A percentile compares a stretch with the other conserved stretches of the same genome.
These are phyloP conservation scores for Rhododendron kiyosumense DNA, from an alignment of 148 eudicot species.

Conservation along the genomic window DNA sequence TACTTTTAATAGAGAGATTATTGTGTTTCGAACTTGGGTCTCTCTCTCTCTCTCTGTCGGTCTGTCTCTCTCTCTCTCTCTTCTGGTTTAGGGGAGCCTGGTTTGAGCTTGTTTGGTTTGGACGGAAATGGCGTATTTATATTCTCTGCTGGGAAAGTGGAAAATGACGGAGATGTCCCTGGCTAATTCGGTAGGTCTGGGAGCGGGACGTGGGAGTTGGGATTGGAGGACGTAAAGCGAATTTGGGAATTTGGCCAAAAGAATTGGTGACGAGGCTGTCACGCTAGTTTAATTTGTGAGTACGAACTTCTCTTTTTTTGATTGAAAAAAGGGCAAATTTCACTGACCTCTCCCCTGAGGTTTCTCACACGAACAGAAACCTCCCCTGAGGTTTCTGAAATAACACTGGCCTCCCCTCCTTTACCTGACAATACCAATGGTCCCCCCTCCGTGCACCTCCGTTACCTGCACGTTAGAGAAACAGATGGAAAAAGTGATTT, in stretches of 20 bases:
- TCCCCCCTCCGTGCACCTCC: too few relatives aligned
- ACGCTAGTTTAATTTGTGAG: too few relatives aligned
- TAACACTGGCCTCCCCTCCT: too few relatives aligned
- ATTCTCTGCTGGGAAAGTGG: neutral
- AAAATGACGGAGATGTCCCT: constrained; percentile 4
- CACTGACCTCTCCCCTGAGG: too few relatives aligned
- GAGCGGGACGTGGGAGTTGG: neutral
- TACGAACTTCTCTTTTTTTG: too few relatives aligned
- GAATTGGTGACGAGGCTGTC: too few relatives aligned
- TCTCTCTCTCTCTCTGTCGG: neutral
- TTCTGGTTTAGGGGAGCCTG: neutral
- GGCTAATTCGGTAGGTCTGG: neutral
- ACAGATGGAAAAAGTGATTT: too few relatives aligned
- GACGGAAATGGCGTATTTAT: neutral
- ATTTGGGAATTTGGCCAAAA: neutral
- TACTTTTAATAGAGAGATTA: neutral
- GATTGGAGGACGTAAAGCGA: neutral
- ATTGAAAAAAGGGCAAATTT: too few relatives aligned
- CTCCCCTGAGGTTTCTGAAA: too few relatives aligned
- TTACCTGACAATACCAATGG: too few relatives aligned
- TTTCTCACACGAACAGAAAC: too few relatives aligned
- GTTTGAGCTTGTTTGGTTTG: neutral
- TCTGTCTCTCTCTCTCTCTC: neutral
- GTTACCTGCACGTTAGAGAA: too few relatives aligned
- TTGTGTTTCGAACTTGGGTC: neutral